Evolutionary conservation across 495 filamentous ascomycete genomes (phyloP).

Genomic region (Neurospora cerealis): DNA sequence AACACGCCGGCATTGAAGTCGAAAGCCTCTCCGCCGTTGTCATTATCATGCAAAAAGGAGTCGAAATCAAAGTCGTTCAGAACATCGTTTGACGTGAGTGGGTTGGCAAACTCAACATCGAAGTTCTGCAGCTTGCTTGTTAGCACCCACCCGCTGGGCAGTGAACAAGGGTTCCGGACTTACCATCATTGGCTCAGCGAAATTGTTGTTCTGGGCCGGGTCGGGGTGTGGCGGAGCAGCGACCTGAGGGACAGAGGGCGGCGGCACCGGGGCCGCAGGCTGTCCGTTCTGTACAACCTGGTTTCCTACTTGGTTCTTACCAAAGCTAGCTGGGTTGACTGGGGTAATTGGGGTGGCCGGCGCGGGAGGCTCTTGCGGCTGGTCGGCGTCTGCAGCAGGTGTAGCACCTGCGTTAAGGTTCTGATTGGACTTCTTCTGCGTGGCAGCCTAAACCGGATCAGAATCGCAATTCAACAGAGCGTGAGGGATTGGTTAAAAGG

Average conservation of each 20-base stretch:
- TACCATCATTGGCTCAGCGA: slow-evolving; percentile 24
- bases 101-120: slow-evolving; percentile 50
- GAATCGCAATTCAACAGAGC: slow-evolving; percentile 15
- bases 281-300: slow-evolving; percentile 39
- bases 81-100: slow-evolving; percentile 55
- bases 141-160: neutral
- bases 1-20: slow-evolving; percentile 34
- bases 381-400: slow-evolving; percentile 62
- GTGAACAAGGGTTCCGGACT: slow-evolving; percentile 9
- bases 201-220: slow-evolving; percentile 23
- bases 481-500: slow-evolving; percentile 20
- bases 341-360: slow-evolving; percentile 82
- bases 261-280: slow-evolving; percentile 28
- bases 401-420: slow-evolving; percentile 52
- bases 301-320: slow-evolving; percentile 43
- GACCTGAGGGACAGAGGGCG: slow-evolving; percentile 33
- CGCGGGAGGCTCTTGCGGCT: slow-evolving; percentile 63
- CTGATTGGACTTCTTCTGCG: slow-evolving; percentile 60
- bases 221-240: slow-evolving; percentile 38
- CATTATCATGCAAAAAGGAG: slow-evolving; percentile 61
- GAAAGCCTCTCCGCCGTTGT: slow-evolving; percentile 31
- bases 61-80: slow-evolving; percentile 94
- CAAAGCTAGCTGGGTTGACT: slow-evolving; percentile 57
- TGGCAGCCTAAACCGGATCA: slow-evolving; percentile 40
- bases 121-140: slow-evolving; percentile 23